phyloP scores from a whole-genome alignment of 1,284 basidiomycete genomes.

The Tilletia horrida region DNA sequence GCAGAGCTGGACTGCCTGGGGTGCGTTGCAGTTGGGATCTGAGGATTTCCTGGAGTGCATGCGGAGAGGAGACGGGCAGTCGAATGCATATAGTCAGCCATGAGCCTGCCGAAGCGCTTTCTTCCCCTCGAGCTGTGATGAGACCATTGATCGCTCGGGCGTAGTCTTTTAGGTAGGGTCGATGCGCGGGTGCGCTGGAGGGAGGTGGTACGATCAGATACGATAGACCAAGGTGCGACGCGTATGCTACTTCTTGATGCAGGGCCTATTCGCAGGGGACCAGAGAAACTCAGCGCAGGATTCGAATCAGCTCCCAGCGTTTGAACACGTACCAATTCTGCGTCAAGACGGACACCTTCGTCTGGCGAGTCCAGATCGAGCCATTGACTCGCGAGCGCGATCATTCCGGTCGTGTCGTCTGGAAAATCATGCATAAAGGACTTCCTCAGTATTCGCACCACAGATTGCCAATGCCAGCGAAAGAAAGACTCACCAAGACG shows the following conservation, averaged over 20 bases:
- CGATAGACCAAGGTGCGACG: slow-evolving; percentile 82
- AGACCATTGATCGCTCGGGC: slow-evolving; percentile 69
- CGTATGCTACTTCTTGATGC: slow-evolving; percentile 86
- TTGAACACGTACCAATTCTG: slow-evolving; percentile 64
- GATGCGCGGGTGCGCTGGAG: slow-evolving; percentile 62
- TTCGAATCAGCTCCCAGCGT: too few relatives aligned
- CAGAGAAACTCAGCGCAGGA: too few relatives aligned
- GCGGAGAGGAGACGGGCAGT: slow-evolving; percentile 47
- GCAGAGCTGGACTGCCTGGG: slow-evolving; percentile 19
- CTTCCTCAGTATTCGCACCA: background rate
- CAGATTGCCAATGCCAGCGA: background rate
- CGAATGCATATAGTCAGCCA: slow-evolving; percentile 48
- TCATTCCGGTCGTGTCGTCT: slow-evolving; percentile 80
- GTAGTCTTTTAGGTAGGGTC: slow-evolving; percentile 81
- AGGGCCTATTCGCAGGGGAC: slow-evolving; percentile 65
- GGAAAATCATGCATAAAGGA: background rate
- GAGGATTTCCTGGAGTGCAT: slow-evolving; percentile 37
- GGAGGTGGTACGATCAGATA: slow-evolving; percentile 86
- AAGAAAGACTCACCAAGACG: slow-evolving; percentile 27
- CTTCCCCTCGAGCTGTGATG: slow-evolving; percentile 37
- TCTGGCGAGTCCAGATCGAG: slow-evolving; percentile 87
- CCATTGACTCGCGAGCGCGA: slow-evolving; percentile 84
- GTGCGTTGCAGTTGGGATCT: slow-evolving; percentile 27
- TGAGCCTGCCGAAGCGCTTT: slow-evolving; percentile 34
- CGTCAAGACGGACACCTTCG: slow-evolving; percentile 91